Evolutionary conservation across 306 rosid species (phyloP).

Genomic region (Mimosa pudica): DNA sequence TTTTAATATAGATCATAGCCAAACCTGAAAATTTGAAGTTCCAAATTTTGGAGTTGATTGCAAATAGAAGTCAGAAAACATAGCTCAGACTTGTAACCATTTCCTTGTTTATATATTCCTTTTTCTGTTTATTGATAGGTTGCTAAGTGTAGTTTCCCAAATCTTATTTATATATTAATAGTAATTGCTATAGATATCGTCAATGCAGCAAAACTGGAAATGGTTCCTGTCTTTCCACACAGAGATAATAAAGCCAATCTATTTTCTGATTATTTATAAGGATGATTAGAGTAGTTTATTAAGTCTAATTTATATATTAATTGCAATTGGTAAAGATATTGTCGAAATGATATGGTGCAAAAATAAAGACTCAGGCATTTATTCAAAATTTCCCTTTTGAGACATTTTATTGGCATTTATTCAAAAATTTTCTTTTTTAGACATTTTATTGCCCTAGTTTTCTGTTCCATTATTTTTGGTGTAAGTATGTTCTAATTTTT

Average conservation of each 20-base stretch:
- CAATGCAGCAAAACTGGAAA: background rate
- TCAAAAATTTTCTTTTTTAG: background rate
- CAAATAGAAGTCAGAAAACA: background rate
- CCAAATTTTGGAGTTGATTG: background rate
- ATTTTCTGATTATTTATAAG: background rate
- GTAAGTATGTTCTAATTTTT: background rate
- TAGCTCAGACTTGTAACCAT: background rate
- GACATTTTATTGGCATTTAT: background rate
- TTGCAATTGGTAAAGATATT: background rate
- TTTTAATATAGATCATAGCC: constrained; percentile 2
- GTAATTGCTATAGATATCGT: no score
- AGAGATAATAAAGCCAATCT: background rate
- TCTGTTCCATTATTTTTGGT: background rate
- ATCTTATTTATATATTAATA: no score
- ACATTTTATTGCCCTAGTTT: background rate
- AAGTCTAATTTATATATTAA: background rate
- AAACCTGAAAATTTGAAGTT: background rate
- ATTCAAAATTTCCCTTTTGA: background rate
- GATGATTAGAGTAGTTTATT: background rate
- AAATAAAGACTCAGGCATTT: background rate
- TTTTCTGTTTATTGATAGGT: no score
- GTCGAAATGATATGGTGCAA: background rate
- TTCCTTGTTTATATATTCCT: background rate
- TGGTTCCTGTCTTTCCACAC: background rate
- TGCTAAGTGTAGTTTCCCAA: no score